A percentile compares a stretch with the other conserved stretches of the same genome.
These are phyloP conservation scores for Coemansia sp. DNA, from an alignment of 192 early-diverging fungal genomes.

Conservation along the genomic window DNA sequence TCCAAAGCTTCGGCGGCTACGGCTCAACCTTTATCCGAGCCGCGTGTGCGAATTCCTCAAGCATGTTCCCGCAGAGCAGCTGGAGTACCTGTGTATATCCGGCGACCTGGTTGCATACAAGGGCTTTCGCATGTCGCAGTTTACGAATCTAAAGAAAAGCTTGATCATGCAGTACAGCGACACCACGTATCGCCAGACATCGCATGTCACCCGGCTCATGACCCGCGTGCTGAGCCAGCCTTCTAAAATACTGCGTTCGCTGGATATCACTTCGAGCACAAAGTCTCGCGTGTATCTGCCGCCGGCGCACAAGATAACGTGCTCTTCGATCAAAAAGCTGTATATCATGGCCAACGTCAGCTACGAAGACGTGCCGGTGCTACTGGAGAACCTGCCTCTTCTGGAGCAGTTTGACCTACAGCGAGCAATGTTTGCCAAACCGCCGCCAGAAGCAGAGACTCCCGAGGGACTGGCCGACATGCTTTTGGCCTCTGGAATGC, in stretches of 20 bases:
- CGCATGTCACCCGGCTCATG: conserved; percentile 36
- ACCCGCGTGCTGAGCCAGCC: conserved; percentile 23
- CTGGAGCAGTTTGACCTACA: conserved; percentile 37
- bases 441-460: conserved; percentile 26
- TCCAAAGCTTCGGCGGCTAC: conserved; percentile 32
- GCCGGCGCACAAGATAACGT: conserved; percentile 10
- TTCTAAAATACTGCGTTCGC: conserved; percentile 3
- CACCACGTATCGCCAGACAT: conserved; percentile 14
- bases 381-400: conserved; percentile 22
- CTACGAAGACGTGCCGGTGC: conserved; percentile 19
- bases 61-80: conserved; percentile 23
- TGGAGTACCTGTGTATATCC: conserved; percentile 25
- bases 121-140: conserved; percentile 22
- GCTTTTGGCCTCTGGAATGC: conserved; percentile 20
- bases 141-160: conserved; percentile 16
- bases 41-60: conserved; percentile 36
- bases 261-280: conserved; percentile 14
- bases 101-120: conserved; percentile 41
- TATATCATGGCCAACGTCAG: conserved; percentile 18
- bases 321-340: conserved; percentile 22
- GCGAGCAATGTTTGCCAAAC: conserved; percentile 15
- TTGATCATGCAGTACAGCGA: conserved; percentile 19
- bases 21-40: conserved; percentile 34
- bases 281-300: conserved; percentile 28
- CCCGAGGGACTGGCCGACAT: conserved; percentile 32